Base-by-base conservation (phyloP, 495 filamentous ascomycete species). In the Podospora tetraspora region DNA sequence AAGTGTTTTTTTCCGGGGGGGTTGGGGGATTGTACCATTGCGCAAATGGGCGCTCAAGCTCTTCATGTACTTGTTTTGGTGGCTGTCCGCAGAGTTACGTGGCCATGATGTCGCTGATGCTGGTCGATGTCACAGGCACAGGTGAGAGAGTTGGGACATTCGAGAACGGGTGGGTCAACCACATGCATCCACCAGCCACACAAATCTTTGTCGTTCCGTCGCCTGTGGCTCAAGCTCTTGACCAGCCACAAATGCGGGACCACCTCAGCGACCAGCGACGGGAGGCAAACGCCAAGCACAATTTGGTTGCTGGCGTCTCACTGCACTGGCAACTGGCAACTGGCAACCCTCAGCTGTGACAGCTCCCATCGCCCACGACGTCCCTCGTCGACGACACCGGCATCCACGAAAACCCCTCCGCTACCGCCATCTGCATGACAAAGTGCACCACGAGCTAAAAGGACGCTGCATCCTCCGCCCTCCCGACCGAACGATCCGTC, bases 221-320 rank as follows among this genome's bases (percentile, higher is more conserved):
- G 7, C 43, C 16, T 68, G 73, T 73, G 73, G 73, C 73, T 75
- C 61, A 61, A 73, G 66, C 67, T 71, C 30, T 16, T 24, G 34
- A 22, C 24, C 66, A 72, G 72, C 72, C 72, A 74, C 72, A 22
- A 60, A 11, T 25, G 57, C n/a, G 32, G 57, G 65, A 59, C 25
- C 57, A 23, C 21, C 21, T 43, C 16, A 34, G 65, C 65, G 13
- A 22, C 58, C 16, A 34, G 65, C 65, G 7, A 13, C 58, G 23
- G 10, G 34, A 43, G 34, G 34, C 34, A 43, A 60, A 43, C 27
- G 64, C 64, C 64, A 66, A 66, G 64, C 57, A 25, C 64, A 66
- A 66, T 37, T 66, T 66, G 64, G 57, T 23, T 60, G 22, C 59
- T 60, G 59, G 59, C 13, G 57, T 60, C 65, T 61, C 29, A 29